Evolutionary conservation across 192 early-diverging fungal species (phyloP), one percentile per base, ranked within the genome.

Genomic region (Podochytrium sp.): DNA sequence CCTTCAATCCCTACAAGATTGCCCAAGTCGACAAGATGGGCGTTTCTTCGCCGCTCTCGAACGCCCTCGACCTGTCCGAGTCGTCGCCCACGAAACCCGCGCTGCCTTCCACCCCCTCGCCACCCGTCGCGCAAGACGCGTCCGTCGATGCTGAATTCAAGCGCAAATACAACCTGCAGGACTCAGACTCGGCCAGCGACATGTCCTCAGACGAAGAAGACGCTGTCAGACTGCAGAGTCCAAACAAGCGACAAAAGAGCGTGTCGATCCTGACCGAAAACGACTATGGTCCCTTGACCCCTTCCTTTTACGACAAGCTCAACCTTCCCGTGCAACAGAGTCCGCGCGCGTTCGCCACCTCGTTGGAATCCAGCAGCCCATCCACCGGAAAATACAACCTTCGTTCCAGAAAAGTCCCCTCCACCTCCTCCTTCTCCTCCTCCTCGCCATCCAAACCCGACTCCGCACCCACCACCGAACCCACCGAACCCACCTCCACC

Each of bases 71-170:
- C n/a, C n/a, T n/a, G n/a, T n/a, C n/a, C n/a, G n/a, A n/a, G n/a
- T n/a, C n/a, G n/a, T n/a, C n/a, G n/a, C n/a, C n/a, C n/a, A n/a
- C n/a, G n/a, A n/a, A n/a, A n/a, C n/a, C n/a, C n/a, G n/a, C n/a
- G n/a, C n/a, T n/a, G n/a, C n/a, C n/a, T n/a, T n/a, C n/a, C n/a
- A n/a, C n/a, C n/a, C n/a, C n/a, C n/a, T n/a, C n/a, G n/a, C n/a
- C n/a, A n/a, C n/a, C n/a, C n/a, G n/a, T n/a, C n/a, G n/a, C n/a
- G n/a, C n/a, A n/a, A n/a, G n/a, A n/a, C n/a, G 16, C 32, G 20
- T 20, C 20, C 29, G 27, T 71, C 16, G 69, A 71, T 37, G 38
- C 57, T 32, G 69, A 71, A 29, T 71, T 71, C 69, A 71, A 71
- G 32, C 34, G 69, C 57, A 71, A 71, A 30, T 71, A 71, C 37